Evolutionary conservation across 2,329 filamentous ascomycete genomes (phyloP), one percentile per base, ranked within the genome.

Genomic region (Aspergillus quadricinctus): DNA sequence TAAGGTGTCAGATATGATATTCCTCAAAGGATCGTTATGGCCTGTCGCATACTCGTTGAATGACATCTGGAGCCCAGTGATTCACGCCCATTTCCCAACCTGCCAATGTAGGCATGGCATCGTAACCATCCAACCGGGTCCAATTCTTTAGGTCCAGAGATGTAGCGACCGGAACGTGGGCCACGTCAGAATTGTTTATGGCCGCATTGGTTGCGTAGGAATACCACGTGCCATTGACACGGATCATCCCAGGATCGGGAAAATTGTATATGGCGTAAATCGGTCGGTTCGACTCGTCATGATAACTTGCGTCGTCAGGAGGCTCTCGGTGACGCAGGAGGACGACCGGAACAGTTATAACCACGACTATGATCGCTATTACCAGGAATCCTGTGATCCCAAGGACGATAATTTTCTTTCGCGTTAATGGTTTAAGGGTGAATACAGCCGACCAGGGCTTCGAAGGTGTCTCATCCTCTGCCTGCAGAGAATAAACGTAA

Each of bases 61-160:
- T 76, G 6, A 86, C 80, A 66, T 86, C 83, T 9, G 84, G 84
- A 0, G 84, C 84, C 83, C 83, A 87, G 19, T 80, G 81, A 55
- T 83, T 78, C 11, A 67, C 64, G 5, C 77, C 77, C 7, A 71
- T 77, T 27, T 80, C 80, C 83, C 85, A 87, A 5, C 70, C 58
- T 2, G 77, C 78, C 4, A 78, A 58, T 4, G 69, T 64, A 0
- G 82, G 82, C 41, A 87, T 72, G 4, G 80, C 78, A 63, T 86
- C 82, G 45, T 75, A 67, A 43, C 77, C 72, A 8, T 59, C 45
- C 14, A 62, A 55, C 25, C 77, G 73, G 68, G 78, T 81, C 64
- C 79, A 77, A 11, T 75, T 78, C 25, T 72, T 67, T 48, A 82
- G 78, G 46, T 80, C 74, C 2, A 69, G 64, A 3, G 80, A 80